Evolutionary conservation across 2,329 filamentous ascomycete genomes (phyloP), one percentile per base, ranked within the genome.

Genomic region (Venturia pyrina): DNA sequence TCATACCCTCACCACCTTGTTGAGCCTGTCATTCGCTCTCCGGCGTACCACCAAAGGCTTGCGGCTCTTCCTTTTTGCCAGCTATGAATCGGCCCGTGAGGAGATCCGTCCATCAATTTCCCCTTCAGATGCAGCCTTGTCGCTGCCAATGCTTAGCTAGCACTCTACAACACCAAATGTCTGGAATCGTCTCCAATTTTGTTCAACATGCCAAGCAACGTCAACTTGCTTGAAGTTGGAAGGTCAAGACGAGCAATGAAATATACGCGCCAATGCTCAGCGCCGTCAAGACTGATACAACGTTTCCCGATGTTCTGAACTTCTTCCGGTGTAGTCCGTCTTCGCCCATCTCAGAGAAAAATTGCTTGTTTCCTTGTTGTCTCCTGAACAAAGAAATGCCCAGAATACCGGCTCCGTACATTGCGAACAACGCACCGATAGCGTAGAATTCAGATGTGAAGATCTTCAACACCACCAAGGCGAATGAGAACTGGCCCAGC

Each of bases 401-500:
- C 73, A 98, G 81, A 61, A 99, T 85, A 7, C 91, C 90, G 3
- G 88, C 87, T 15, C 93, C 95, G 73, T 98, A 98, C 62, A 91
- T 87, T 56, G 95, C 93, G 75, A 97, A 97, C 41, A 99, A 82
- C 7, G 95, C 95, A n/a, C 95, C 95, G 69, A 97, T 96, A 70
- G 89, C 87, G 78, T 98, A 98, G 81, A 99, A 98, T 74, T 98
- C 95, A 64, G 88, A 85, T 10, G 92, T 97, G 80, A 99, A 98
- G 77, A 99, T 96, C 79, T 96, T 96, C 70, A 96, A 86, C 64
- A 99, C 90, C 69, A 99, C 88, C 62, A 99, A 87, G 24, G 93
- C 88, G 76, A 99, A 98, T 66, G 90, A 93, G 80, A 98, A 98
- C 73, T 98, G 93, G 3, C 90, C 91, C 24, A 99, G 85, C 2